Conservation (phyloP, 805 yeast genomes). For the Saccharomycopsis sp. region DNA sequence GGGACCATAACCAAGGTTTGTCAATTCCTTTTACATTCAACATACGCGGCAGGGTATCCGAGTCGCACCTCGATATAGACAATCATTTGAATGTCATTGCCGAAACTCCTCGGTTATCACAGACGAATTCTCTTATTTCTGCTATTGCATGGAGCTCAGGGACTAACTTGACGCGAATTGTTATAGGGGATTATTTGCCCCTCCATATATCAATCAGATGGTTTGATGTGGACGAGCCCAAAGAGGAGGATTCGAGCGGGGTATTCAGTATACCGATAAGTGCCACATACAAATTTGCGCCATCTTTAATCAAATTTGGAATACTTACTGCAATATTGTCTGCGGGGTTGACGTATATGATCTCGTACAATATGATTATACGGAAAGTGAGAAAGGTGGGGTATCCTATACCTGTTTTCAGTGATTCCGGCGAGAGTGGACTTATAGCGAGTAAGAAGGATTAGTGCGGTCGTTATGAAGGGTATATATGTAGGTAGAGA, state of each 20-base stretch:
- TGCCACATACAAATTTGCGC: slow-evolving; percentile 4
- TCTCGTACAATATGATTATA: slow-evolving; percentile 7
- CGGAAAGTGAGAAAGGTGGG: slow-evolving; percentile 5
- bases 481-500: no score
- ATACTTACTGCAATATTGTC: slow-evolving; percentile 6
- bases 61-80: slow-evolving; percentile 64
- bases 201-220: slow-evolving; percentile 54
- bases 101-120: slow-evolving; percentile 27
- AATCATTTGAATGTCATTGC: slow-evolving; percentile 46
- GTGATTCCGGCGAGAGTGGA: slow-evolving; percentile 12
- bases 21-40: slow-evolving; percentile 55
- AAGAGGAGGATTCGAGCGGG: background rate
- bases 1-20: slow-evolving; percentile 6
- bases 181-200: slow-evolving; percentile 59
- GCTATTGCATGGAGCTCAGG: slow-evolving; percentile 56
- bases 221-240: slow-evolving; percentile 27
- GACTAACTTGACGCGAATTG: slow-evolving; percentile 51
- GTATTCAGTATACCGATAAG: slow-evolving; percentile 10
- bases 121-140: slow-evolving; percentile 40
- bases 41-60: slow-evolving; percentile 59
- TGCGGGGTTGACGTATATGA: slow-evolving; percentile 1
- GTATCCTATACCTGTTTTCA: slow-evolving; percentile 2
- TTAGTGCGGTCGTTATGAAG: no score
- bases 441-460: slow-evolving; percentile 4
- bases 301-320: background rate